A percentile compares a stretch with the other conserved stretches of the same genome.
Evolutionary conservation across 2,329 filamentous ascomycete species (phyloP).

Genomic region (Nectriaceae sp.): DNA sequence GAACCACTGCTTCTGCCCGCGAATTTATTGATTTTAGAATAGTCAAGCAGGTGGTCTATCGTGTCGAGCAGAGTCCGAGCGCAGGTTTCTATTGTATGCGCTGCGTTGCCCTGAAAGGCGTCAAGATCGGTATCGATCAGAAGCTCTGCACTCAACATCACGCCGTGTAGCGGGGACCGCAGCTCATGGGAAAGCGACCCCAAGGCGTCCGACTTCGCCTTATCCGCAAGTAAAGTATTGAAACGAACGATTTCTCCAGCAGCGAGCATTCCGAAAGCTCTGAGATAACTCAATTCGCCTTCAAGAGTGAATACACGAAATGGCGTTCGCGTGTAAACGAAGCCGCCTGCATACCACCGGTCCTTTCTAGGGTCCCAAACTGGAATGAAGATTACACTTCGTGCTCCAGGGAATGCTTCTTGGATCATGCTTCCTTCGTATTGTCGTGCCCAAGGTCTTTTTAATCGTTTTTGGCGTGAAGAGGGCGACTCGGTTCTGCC

Average conservation of each 20-base stretch:
- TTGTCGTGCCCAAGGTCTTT: conserved; percentile 11
- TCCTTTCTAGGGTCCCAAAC: conserved; percentile 49
- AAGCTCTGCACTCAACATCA: conserved; percentile 56
- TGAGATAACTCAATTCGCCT: conserved; percentile 52
- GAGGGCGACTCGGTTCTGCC: neutral
- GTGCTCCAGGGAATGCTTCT: conserved; percentile 42
- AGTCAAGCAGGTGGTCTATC: conserved; percentile 55
- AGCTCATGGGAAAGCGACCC: conserved; percentile 64
- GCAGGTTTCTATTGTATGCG: conserved; percentile 52
- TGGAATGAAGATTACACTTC: conserved; percentile 49
- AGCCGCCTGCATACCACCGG: conserved; percentile 51
- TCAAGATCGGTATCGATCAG: conserved; percentile 51
- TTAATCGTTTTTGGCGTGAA: neutral
- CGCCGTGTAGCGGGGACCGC: conserved; percentile 61
- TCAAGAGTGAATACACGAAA: conserved; percentile 46
- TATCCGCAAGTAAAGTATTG: conserved; percentile 38
- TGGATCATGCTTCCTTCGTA: conserved; percentile 30
- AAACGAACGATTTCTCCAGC: conserved; percentile 58
- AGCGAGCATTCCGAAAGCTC: conserved; percentile 54
- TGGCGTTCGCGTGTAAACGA: conserved; percentile 48
- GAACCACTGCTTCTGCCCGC: conserved; percentile 1
- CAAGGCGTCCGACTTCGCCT: conserved; percentile 59
- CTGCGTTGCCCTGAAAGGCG: conserved; percentile 47
- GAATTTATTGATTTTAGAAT: conserved; percentile 54
- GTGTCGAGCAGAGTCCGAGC: conserved; percentile 55